A percentile compares a stretch with the other conserved stretches of the same genome.
Conservation (phyloP, 2,329 filamentous ascomycete genomes). For the Aspergillus fischeri region DNA sequence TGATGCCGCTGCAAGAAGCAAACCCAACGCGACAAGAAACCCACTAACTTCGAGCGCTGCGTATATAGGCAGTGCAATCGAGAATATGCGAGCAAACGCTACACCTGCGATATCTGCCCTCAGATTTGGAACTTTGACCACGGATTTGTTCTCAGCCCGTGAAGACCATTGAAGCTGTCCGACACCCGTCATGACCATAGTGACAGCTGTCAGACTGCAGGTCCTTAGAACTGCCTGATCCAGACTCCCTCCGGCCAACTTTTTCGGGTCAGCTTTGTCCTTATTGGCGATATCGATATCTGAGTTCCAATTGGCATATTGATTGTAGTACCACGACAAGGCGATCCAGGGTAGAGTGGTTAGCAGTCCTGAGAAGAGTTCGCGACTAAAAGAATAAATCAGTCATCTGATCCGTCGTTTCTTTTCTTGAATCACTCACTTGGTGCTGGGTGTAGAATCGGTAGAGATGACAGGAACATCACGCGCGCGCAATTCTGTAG, state of each 20-base stretch:
- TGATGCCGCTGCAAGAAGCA: constrained; percentile 46
- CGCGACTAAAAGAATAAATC: constrained; percentile 29
- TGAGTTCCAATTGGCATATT: constrained; percentile 17
- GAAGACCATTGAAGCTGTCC: constrained; percentile 19
- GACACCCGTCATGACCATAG: constrained; percentile 29
- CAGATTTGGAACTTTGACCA: constrained; percentile 15
- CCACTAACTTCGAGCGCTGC: constrained; percentile 53
- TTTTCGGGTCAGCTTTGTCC: constrained; percentile 2
- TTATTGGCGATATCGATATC: constrained; percentile 5
- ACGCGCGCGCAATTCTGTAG: background rate
- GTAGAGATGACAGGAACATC: background rate
- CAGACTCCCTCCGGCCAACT: constrained; percentile 9
- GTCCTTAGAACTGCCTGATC: constrained; percentile 21
- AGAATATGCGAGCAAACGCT: constrained; percentile 33
- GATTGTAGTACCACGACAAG: constrained; percentile 33
- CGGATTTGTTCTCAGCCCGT: constrained; percentile 3
- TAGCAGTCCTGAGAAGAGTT: constrained; percentile 49
- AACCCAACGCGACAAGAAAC: constrained; percentile 48
- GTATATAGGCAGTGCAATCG: constrained; percentile 53
- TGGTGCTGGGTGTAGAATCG: constrained; percentile 4
- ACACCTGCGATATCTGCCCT: constrained; percentile 11
- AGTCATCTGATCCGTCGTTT: background rate
- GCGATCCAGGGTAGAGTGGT: constrained; percentile 33
- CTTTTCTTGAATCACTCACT: constrained; percentile 10
- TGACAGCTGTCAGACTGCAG: constrained; percentile 26